These are phyloP conservation scores for Flaveria sonorensis DNA, from an alignment of 129 eudicot species.

Conservation along the genomic window DNA sequence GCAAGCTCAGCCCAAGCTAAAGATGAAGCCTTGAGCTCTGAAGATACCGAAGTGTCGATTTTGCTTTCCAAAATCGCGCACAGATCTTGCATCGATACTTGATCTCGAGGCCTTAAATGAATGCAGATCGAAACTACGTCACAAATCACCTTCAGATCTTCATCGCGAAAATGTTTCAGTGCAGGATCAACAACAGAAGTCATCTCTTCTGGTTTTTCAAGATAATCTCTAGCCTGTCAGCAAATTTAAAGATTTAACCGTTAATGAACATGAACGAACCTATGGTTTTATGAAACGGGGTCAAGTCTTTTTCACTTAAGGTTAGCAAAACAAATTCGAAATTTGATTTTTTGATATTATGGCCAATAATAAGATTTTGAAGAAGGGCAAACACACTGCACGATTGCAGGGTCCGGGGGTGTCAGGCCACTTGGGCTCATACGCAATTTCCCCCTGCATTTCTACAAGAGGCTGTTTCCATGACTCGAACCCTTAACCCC, in stretches of 20 bases:
- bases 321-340: not conserved
- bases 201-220: constrained; percentile 69
- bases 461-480: too few relatives aligned
- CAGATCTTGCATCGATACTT: constrained; percentile 67
- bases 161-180: constrained; percentile 62
- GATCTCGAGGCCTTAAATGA: constrained; percentile 47
- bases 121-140: constrained; percentile 71
- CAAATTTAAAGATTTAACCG: not conserved
- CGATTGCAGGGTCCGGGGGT: too few relatives aligned
- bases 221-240: constrained; percentile 78
- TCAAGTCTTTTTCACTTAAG: not conserved
- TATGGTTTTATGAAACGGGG: not conserved
- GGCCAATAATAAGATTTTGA: not conserved
- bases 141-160: constrained; percentile 72
- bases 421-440: too few relatives aligned
- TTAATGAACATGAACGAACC: not conserved
- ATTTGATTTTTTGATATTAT: not conserved
- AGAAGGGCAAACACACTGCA: too few relatives aligned
- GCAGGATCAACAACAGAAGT: constrained; percentile 72
- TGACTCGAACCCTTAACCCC: too few relatives aligned
- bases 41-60: constrained; percentile 74
- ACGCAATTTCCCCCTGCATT: too few relatives aligned
- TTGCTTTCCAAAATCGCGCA: constrained; percentile 70
- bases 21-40: constrained; percentile 78
- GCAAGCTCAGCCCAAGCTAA: constrained; percentile 99